phyloP scores from a whole-genome alignment of 106 monocot genomes.

The Agapanthus africanus region DNA sequence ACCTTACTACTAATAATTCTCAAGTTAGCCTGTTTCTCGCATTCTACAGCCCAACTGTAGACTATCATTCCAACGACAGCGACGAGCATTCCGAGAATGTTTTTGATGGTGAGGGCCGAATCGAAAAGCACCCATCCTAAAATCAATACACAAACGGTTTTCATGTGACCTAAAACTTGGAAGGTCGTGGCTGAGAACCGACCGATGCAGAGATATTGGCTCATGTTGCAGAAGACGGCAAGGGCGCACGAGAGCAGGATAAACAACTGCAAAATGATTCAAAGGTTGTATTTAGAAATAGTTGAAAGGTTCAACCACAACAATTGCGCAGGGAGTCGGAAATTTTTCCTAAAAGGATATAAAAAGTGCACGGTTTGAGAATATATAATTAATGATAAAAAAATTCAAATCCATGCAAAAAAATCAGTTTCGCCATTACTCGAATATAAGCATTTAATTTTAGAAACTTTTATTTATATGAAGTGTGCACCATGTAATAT shows the following conservation, averaged over 20 bases:
- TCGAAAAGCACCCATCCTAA: constrained; percentile 46
- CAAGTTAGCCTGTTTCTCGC: constrained; percentile 21
- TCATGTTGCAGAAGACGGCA: constrained; percentile 53
- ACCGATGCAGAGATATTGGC: constrained; percentile 53
- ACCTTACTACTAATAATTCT: constrained; percentile 14
- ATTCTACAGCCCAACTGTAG: constrained; percentile 56
- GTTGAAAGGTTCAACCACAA: not conserved
- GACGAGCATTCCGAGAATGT: constrained; percentile 36
- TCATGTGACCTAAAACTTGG: constrained; percentile 63
- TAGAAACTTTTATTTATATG: too few relatives aligned
- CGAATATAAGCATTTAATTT: too few relatives aligned
- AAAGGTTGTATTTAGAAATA: not conserved
- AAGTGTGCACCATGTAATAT: too few relatives aligned
- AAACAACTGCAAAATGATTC: constrained; percentile 29
- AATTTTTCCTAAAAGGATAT: too few relatives aligned
- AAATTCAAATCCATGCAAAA: too few relatives aligned
- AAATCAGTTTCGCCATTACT: too few relatives aligned
- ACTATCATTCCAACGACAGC: constrained; percentile 46
- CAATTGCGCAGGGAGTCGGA: not conserved
- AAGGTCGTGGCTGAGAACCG: constrained; percentile 52
- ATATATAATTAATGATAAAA: too few relatives aligned
- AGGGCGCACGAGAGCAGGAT: constrained; percentile 47
- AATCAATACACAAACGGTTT: constrained; percentile 37
- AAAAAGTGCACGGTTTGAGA: too few relatives aligned
- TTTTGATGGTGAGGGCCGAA: constrained; percentile 50